Conservation (phyloP, 495 filamentous ascomycete species). For the Aspergillus funiculosus region DNA sequence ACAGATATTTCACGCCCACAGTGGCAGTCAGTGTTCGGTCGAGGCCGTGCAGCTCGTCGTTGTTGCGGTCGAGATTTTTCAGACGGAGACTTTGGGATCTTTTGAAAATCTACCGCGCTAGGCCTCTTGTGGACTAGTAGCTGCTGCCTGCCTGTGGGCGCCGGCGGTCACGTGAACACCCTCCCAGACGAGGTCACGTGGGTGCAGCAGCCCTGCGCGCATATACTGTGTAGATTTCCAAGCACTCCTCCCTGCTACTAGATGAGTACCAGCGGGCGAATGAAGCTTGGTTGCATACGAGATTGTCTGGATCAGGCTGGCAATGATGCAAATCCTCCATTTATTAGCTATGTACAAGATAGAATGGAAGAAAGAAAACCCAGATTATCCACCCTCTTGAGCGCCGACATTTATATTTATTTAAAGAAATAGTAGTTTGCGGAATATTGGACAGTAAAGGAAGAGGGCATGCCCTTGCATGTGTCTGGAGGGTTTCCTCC, state of each 20-base stretch:
- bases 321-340: no score
- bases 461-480: slow-evolving; percentile 57
- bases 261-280: no score
- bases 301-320: no score
- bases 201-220: slow-evolving; percentile 25
- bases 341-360: no score
- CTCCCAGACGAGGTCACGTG: slow-evolving; percentile 32
- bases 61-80: slow-evolving; percentile 45
- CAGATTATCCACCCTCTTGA: no score
- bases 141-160: slow-evolving; percentile 11
- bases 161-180: slow-evolving; percentile 24
- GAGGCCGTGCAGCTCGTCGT: slow-evolving; percentile 40
- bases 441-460: slow-evolving; percentile 73
- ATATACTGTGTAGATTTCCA: no score
- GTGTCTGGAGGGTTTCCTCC: slow-evolving; percentile 72
- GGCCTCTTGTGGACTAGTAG: slow-evolving; percentile 22
- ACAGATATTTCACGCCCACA: slow-evolving; percentile 23
- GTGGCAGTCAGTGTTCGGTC: slow-evolving; percentile 29
- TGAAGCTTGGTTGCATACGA: no score
- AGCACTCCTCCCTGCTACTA: no score
- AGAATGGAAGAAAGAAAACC: background rate
- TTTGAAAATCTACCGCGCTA: slow-evolving; percentile 47
- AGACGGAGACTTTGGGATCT: slow-evolving; percentile 36
- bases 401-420: no score
- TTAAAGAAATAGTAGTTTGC: slow-evolving; percentile 64